Base-by-base conservation (phyloP, 805 yeast genomes). In the Cyberlindnera mississippiensis region DNA sequence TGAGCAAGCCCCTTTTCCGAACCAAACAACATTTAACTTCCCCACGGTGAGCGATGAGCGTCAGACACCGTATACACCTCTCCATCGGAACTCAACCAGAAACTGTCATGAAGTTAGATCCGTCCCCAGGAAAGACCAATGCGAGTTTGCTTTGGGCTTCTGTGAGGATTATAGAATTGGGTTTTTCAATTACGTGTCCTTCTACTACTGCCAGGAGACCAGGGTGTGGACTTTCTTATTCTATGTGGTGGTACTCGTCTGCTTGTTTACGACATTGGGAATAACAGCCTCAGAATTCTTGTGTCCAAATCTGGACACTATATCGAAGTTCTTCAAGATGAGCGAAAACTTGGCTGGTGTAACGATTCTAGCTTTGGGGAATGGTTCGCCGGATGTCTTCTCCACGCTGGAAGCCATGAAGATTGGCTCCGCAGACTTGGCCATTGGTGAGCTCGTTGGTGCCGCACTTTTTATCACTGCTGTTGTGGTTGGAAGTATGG, bases 391-490 rank as follows among this genome's bases (percentile, higher is more conserved):
- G 0, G 99, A 91, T 62, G 79, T 91, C 9, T 75, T 89, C 27
- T 76, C 91, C 28, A 89, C 96, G 0, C 84, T 80, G 56, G 82
- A 85, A 37, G 95, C 97, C 3, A 77, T 93, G 78, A 72, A 73
- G 29, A 64, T 78, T 1, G 82, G 78, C 12, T 76, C 86, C 2
- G 78, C 83, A 1, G 75, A 86, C 3, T 68, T 91, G 59, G 97
- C 98, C 0, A 64, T 90, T 9, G 93, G 96, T 2, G 97, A 90
- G 60, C 66, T 91, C n/a, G 65, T 88, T 31, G 98, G 99, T 4
- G 95, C 97, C 2, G 87, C 95, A 0, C 73, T 85, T 37, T 89
- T 91, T 57, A 78, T 90, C 17, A 73, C 86, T 2, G 79, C 91
- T 1, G 83, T 87, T n/a, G 88, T 91, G 1, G 73, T 86, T 11